A percentile compares a stretch with the other conserved stretches of the same genome.
These are phyloP conservation scores for Aspergillus arachidicola DNA, from an alignment of 2,329 filamentous ascomycete species.

Conservation along the genomic window DNA sequence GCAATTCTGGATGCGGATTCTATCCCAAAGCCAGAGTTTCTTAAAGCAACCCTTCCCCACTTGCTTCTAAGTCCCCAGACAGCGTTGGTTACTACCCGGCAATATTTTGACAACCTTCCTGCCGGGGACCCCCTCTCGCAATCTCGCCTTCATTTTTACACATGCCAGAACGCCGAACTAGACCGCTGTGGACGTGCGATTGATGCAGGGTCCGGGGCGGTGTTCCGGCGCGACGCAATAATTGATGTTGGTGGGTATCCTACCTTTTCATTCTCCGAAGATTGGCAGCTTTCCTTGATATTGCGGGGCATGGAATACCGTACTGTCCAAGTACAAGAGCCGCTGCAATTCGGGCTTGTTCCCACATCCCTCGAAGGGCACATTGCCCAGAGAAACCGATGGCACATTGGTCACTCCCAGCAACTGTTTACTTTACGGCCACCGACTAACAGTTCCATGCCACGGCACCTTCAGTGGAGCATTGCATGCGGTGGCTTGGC, in stretches of 20 bases:
- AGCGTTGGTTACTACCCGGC: constrained; percentile 37
- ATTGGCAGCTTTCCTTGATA: constrained; percentile 37
- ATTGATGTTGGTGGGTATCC: constrained; percentile 37
- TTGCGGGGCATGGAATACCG: constrained; percentile 32
- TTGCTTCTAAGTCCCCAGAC: constrained; percentile 29
- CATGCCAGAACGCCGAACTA: constrained; percentile 35
- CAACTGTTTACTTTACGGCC: background rate
- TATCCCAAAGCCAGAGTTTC: constrained; percentile 38
- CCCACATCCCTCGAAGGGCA: constrained; percentile 39
- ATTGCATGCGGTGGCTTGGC: background rate
- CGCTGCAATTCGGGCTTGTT: constrained; percentile 37
- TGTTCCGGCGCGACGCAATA: constrained; percentile 35
- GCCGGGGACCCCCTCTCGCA: constrained; percentile 34
- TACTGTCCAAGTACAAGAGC: constrained; percentile 34
- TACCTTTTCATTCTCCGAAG: constrained; percentile 38
- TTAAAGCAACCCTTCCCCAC: constrained; percentile 41
- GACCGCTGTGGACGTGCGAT: constrained; percentile 31
- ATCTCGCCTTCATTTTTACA: constrained; percentile 35
- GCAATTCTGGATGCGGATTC: constrained; percentile 40
- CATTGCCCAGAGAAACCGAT: constrained; percentile 39
- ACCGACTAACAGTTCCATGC: background rate
- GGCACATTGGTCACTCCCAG: constrained; percentile 22
- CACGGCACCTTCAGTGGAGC: background rate
- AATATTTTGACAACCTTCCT: constrained; percentile 39
- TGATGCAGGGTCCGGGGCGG: constrained; percentile 38